Evolutionary conservation across 768 basidiomycete species (phyloP).

Genomic region (Tephrocybe sp.): DNA sequence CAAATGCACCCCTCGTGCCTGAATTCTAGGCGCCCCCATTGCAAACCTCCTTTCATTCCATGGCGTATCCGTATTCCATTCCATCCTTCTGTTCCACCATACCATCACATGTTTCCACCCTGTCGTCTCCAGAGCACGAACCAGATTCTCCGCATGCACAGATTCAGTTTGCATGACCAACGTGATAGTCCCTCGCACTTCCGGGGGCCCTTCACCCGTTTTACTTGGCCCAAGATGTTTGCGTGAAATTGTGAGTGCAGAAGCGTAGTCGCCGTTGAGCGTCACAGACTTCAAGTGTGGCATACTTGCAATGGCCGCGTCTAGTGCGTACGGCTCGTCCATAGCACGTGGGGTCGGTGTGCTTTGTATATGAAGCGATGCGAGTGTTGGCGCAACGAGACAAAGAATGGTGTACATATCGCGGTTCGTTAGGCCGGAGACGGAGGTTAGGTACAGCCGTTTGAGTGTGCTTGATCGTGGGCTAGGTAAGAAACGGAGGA

Average conservation of each 20-base stretch:
- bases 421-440: conserved; percentile 1
- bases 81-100: conserved; percentile 10
- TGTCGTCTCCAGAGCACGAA: background rate
- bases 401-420: background rate
- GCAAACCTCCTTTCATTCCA: conserved; percentile 5
- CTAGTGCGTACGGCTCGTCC: conserved; percentile 4
- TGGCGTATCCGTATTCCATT: background rate
- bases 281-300: background rate
- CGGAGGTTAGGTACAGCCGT: background rate
- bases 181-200: background rate
- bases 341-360: background rate
- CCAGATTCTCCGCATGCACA: conserved; percentile 1
- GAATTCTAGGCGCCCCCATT: background rate
- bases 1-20: background rate
- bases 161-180: conserved; percentile 4
- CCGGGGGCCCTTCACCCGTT: background rate
- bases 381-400: background rate
- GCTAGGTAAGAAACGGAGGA: background rate
- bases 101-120: conserved; percentile 7
- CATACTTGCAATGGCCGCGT: conserved; percentile 2
- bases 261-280: conserved; percentile 3
- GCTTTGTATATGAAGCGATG: background rate
- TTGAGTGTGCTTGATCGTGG: background rate
- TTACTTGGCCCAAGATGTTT: background rate
- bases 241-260: background rate